Evolutionary conservation across 2,329 filamentous ascomycete genomes (phyloP), one percentile per base, ranked within the genome.

Genomic region (Epichloe festucae): DNA sequence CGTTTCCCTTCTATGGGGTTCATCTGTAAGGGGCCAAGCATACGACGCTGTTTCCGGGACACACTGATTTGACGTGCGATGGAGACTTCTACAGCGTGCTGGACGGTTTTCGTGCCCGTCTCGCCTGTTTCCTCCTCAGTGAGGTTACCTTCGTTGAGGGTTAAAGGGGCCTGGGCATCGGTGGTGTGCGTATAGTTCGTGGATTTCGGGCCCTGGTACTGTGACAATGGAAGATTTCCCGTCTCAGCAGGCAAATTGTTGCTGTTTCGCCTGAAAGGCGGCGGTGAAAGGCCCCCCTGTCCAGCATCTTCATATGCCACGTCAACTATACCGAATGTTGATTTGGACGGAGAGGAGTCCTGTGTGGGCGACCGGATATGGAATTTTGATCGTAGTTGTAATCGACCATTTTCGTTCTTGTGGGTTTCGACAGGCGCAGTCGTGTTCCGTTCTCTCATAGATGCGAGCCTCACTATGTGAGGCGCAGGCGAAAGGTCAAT

Each of bases 61-160:
- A 85, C 70, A 56, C 78, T 83, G 57, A 86, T 84, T 62, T 85
- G 81, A 1, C 83, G 72, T 0, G 82, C 82, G 57, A 86, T 85
- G 2, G 81, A 84, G 45, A 83, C 72, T 63, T 84, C 77, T 4
- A 82, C 80, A 2, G 81, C 78, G 43, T 73, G 73, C 55, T 75
- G 73, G 14, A 77, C 64, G 6, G 68, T 70, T 21, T 60, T 57
- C 17, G 57, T 51, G 12, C 50, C 57, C 2, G 58, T 57, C 7
- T 59, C 54, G 19, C 60, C 53, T 7, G 50, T 15, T 46, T 48
- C 43, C 8, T 46, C 44, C 43, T 43, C 50, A 23, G 42, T 49
- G 44, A 45, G 15, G 21, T 34, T 40, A 46, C 34, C 49, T 27
- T 34, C 5, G 15, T 44, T 50, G 27, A 14, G 23, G 14, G 12